Base-by-base conservation (phyloP, 371 early-diverging fungal species). In the Rhizopus stolonifer region DNA sequence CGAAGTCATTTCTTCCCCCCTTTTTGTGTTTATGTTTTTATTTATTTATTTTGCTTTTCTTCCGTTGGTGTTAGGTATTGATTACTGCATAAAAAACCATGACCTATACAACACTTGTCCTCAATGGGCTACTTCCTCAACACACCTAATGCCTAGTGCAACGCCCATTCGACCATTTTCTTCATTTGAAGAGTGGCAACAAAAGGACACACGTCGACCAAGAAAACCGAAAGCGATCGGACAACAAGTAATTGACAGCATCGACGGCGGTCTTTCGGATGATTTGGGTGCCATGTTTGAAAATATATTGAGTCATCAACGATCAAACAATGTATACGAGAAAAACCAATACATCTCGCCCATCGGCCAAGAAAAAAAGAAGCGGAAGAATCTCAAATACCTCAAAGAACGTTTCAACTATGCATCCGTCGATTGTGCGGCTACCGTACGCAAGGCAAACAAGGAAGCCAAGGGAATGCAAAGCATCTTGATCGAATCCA, bases 381-480 rank as follows among this genome's bases (percentile, higher is more conserved):
- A 17, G 32, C 23, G 33, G 10, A 15, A 42, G 8, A 42, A 42
- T 7, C 22, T 42, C 21, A 42, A 42, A 42, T 42, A 15, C n/a
- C 34, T 22, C 38, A 31, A 36, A 19, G 21, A 49, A 11, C 33
- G 21, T 22, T 55, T 29, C 24, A 55, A 97, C 65, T 93, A 91
- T 63, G 98, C 95, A 1, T 93, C 93, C 0, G 83, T 83, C 11
- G 94, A 93, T 60, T 99, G 99, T 74, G 98, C 94, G 1, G 96
- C 98, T 3, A 84, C 88, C 21, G 87, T 96, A 3, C 74, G 93
- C 22, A 78, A 82, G 13, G 77, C 90, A 7, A 97, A 95, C 70
- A 84, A 82, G 25, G 93, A 87, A 45, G 91, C 95, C 7, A 88
- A 87, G 32, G 85, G 88, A 11, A 77, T 91, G 13, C 85, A 84